Percentiles rank a stretch among this genome's conserved stretches.
Conservation (phyloP, 2,329 filamentous ascomycete species). For the Periconia macrospinosa region DNA sequence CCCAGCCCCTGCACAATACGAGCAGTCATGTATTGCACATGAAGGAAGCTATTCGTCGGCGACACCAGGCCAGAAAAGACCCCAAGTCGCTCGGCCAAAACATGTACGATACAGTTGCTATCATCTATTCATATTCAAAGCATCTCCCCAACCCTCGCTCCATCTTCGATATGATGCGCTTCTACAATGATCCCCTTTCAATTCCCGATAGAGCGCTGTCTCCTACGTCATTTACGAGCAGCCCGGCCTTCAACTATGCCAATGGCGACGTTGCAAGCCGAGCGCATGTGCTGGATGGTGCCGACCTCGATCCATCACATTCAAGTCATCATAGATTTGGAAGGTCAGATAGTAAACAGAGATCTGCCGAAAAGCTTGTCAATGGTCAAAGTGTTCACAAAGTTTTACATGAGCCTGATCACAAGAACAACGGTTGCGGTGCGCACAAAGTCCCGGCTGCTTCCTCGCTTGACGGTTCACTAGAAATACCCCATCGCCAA, state of each 20-base stretch:
- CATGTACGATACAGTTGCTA: constrained; percentile 48
- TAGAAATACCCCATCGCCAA: constrained; percentile 17
- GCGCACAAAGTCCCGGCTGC: constrained; percentile 1
- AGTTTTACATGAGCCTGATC: constrained; percentile 24
- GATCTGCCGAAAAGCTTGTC: constrained; percentile 15
- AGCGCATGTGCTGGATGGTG: neutral
- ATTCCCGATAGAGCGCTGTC: too few relatives aligned
- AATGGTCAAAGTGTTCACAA: constrained; percentile 33
- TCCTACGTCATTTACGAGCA: too few relatives aligned
- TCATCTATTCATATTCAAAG: constrained; percentile 39
- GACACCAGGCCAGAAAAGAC: constrained; percentile 51
- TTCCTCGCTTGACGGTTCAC: constrained; percentile 11
- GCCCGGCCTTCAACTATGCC: neutral
- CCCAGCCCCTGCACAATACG: neutral
- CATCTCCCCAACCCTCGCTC: constrained; percentile 28
- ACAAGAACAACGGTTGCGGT: constrained; percentile 5
- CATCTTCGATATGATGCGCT: constrained; percentile 26
- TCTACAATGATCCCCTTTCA: neutral
- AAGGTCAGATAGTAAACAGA: constrained; percentile 10
- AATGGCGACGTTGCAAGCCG: neutral
- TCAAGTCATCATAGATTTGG: constrained; percentile 1
- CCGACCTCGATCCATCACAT: constrained; percentile 13
- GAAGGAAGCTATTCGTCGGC: constrained; percentile 18
- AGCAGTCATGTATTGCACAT: neutral
- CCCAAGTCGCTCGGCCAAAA: constrained; percentile 65